Percentiles rank a stretch among this genome's conserved stretches.
Conservation (phyloP, 2,329 filamentous ascomycete species). For the Rosellinia necatrix region DNA sequence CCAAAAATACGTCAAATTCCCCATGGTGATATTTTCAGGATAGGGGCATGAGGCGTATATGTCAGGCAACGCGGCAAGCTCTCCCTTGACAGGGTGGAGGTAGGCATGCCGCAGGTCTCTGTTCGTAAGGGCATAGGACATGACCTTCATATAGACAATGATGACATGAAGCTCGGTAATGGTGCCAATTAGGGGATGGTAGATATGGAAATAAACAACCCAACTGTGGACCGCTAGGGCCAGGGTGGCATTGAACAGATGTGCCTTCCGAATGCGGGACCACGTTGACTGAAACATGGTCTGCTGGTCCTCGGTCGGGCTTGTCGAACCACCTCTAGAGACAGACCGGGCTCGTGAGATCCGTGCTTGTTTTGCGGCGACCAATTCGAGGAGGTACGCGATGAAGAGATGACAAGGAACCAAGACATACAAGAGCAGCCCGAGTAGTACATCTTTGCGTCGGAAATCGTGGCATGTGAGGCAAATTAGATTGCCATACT, state of each 20-base stretch:
- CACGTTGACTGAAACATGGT: slow-evolving; percentile 75
- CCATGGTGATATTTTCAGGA: slow-evolving; percentile 84
- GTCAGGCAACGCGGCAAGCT: slow-evolving; percentile 73
- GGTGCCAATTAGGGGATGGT: slow-evolving; percentile 92
- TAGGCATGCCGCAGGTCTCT: slow-evolving; percentile 91
- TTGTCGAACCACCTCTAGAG: slow-evolving; percentile 55
- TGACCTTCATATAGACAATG: slow-evolving; percentile 94
- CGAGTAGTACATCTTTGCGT: slow-evolving; percentile 75
- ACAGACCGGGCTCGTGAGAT: slow-evolving; percentile 59
- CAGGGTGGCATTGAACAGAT: slow-evolving; percentile 81
- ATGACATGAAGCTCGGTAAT: slow-evolving; percentile 89
- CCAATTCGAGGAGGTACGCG: slow-evolving; percentile 86
- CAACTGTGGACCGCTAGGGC: slow-evolving; percentile 81
- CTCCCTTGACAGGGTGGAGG: slow-evolving; percentile 72
- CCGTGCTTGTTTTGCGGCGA: slow-evolving; percentile 79
- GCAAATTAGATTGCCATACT: slow-evolving; percentile 96
- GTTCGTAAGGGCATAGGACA: slow-evolving; percentile 96
- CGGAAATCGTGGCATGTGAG: slow-evolving; percentile 88
- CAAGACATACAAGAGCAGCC: slow-evolving; percentile 78
- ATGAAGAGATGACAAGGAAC: slow-evolving; percentile 90
- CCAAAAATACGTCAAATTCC: slow-evolving; percentile 94
- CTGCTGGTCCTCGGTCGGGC: slow-evolving; percentile 64
- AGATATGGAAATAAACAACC: slow-evolving; percentile 87
- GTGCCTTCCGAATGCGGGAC: slow-evolving; percentile 78
- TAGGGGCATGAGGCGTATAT: slow-evolving; percentile 86